Base-by-base conservation (phyloP, 495 filamentous ascomycete species). In the Cercophora samala region DNA sequence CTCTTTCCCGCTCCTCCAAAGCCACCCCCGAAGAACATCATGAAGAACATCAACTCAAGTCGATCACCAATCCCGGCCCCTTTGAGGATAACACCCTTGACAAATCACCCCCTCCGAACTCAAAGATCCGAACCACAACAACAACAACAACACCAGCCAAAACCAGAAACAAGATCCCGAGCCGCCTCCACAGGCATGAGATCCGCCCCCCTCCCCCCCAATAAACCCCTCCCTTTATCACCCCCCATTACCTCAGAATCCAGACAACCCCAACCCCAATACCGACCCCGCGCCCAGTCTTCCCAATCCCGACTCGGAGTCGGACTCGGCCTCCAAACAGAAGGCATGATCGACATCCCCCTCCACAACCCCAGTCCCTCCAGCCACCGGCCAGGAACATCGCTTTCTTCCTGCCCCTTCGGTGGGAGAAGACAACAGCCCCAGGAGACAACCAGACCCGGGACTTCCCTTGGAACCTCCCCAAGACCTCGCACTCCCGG, bases 1-100 rank as follows among this genome's bases (percentile, higher is more conserved):
- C 29, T 62, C 25, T 62, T 62, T 62, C 60, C 60, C n/a, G 29
- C 24, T 17, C 60, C 60, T 2, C 60, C 60, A 24, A 60, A 32
- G 32, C 26, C 60, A 21, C 23, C 25, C 11, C 60, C 60, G 5
- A 21, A 29, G 29, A 62, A 37, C 21, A 17, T 62, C 26, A 29
- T 24, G 8, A 62, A 46, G 32, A 62, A 42, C 26, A 37, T 62
- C 25, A 62, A 62, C 29, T 29, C 60, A 19, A 32, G 24, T 5
- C 60, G 60, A 18, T 21, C 29, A 25, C 58, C 58, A 19, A 29
- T 56, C 6, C 53, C 53, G 1, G 53, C 53, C 22, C 53, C 53
- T 4, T 18, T 56, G 6, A 19, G 13, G 6, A 19, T 56, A n/a
- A 19, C 53, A 9, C 53, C 53, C 22, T 11, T 18, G 37, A 46